Conservation (phyloP, 257 asterid species). For the Knoxia roxburghii region DNA sequence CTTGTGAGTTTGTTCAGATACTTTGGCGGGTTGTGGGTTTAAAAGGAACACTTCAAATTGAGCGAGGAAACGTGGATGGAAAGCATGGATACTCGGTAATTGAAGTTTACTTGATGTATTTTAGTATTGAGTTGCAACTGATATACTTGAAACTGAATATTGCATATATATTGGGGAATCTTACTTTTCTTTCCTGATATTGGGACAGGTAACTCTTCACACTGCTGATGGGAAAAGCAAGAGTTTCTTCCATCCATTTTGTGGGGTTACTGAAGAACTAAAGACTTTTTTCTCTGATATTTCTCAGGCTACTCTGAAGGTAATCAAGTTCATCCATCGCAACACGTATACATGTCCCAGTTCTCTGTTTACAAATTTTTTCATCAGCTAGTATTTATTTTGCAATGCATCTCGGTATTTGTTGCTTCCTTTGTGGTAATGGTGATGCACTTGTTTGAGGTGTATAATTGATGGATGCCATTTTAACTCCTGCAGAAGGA, state of each 20-base stretch:
- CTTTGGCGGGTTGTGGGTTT: conserved; percentile 88
- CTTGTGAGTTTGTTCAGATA: conserved; percentile 32
- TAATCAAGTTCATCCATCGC: too few species aligned
- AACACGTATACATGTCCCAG: too few species aligned
- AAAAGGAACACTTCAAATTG: conserved; percentile 83
- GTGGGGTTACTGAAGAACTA: conserved; percentile 82
- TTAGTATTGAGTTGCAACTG: too few species aligned
- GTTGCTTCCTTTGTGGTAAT: too few species aligned
- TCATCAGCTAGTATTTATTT: too few species aligned
- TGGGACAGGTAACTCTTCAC: conserved; percentile 36
- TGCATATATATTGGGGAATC: too few species aligned
- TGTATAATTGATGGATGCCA: background rate
- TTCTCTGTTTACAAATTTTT: too few species aligned
- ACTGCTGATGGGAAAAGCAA: conserved; percentile 57
- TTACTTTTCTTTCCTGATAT: conserved; percentile 11
- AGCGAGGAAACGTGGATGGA: conserved; percentile 72
- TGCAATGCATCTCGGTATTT: too few species aligned
- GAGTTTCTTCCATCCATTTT: conserved; percentile 56
- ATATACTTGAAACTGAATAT: background rate
- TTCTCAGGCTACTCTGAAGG: conserved; percentile 59
- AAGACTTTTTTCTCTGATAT: conserved; percentile 69
- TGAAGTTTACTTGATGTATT: background rate
- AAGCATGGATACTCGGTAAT: conserved; percentile 79
- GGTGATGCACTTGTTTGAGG: background rate
- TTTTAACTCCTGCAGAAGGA: conserved; percentile 44